Base-by-base conservation (phyloP, 1,284 basidiomycete species). In the Cryptococcus neoformans region DNA sequence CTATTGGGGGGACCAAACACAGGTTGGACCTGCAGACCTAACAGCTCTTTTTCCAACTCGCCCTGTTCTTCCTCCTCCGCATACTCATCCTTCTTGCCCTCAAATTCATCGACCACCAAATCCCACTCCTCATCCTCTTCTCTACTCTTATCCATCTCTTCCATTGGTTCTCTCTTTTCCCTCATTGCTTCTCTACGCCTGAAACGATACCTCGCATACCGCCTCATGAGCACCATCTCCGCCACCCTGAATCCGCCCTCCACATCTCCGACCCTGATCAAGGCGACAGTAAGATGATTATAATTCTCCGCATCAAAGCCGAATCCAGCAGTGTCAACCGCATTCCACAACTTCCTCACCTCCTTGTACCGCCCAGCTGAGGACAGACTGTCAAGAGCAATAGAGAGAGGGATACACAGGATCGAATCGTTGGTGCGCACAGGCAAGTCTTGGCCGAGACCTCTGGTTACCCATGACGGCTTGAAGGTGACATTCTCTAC, bases 281-380 rank as follows among this genome's bases (percentile, higher is more conserved):
- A 82, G 11, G 87, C 88, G 3, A 87, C 80, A 28, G 82, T 83
- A 28, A 95, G 81, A 67, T 91, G 86, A 71, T 97, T 98, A 89
- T 92, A 99, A 76, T 97, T 98, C 66, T 89, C 86, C 10, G 89
- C 83, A 71, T 97, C 92, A 69, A 94, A 92, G 3, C 82, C 82
- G 64, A 95, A 89, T 1, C 91, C 90, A n/a, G 81, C 75, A 6
- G 77, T 63, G 60, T 84, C 82, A 49, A 90, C 83, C 36, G 79
- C 71, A 14, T 80, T 76, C 94, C 95, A 98, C 0, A 83, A 79
- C 10, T 76, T 70, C 16, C 86, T 83, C 42, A 96, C 83, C 55
- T 87, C 83, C 7, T 73, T 62, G 67, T 90, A 86, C 41, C 78
- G 73, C 1, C 87, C 88, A 0, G 83, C 83, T 1, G 80, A 77